A percentile compares a stretch with the other conserved stretches of the same genome.
phyloP scores from a whole-genome alignment of 805 yeast genomes.

The Maudiozyma bulderi region DNA sequence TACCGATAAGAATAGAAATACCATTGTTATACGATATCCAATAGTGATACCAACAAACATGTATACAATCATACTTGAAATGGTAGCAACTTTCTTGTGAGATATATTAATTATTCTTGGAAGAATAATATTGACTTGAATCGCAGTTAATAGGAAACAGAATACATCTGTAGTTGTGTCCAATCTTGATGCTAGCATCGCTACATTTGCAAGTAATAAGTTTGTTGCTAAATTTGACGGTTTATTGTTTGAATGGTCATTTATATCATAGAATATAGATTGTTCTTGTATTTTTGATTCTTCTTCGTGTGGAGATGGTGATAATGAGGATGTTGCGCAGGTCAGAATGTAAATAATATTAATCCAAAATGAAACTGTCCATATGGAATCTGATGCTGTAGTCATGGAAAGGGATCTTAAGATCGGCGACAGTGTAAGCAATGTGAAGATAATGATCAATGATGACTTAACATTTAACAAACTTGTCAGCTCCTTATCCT shows the following conservation, averaged over 20 bases:
- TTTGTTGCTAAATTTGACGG: constrained; percentile 61
- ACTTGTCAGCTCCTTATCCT: constrained; percentile 1
- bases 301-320: constrained; percentile 2
- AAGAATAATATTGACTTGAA: constrained; percentile 24
- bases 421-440: constrained; percentile 80
- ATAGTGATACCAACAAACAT: constrained; percentile 14
- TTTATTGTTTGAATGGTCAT: constrained; percentile 4
- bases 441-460: constrained; percentile 53
- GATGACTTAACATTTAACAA: constrained; percentile 49
- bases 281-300: not conserved
- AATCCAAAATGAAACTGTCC: constrained; percentile 83
- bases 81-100: constrained; percentile 9
- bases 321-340: constrained; percentile 7
- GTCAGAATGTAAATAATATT: constrained; percentile 50
- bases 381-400: constrained; percentile 86
- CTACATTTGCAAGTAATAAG: constrained; percentile 73
- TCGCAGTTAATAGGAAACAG: constrained; percentile 55
- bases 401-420: constrained; percentile 79
- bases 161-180: constrained; percentile 67
- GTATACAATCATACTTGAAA: constrained; percentile 18
- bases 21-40: constrained; percentile 18
- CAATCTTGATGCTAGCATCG: constrained; percentile 83
- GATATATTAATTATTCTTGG: constrained; percentile 18
- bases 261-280: constrained; percentile 1
- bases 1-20: constrained; percentile 11